Evolutionary conservation across 2,329 filamentous ascomycete genomes (phyloP), one percentile per base, ranked within the genome.

Genomic region (Claviceps arundinis): DNA sequence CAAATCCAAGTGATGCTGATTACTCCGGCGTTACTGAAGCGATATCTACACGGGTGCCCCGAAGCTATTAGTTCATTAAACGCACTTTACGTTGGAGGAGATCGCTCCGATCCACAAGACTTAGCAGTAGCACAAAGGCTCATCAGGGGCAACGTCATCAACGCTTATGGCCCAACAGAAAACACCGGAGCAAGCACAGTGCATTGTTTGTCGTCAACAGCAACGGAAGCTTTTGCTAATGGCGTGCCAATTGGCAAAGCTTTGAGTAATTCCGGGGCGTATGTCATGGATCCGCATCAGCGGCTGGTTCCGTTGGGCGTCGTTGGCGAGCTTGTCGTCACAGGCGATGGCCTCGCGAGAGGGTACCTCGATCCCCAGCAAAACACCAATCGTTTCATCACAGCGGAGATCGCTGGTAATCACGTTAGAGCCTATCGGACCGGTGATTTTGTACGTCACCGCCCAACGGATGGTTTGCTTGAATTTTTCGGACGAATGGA

Each of bases 401-500:
- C 49, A 1, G 38, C 59, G 9, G 26, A 45, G 1, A 51, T 61
- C 5, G 46, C 45, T 6, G 51, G 42, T 1, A 26, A 50, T 5
- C 4, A 3, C 2, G 41, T 57, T 1, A 30, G 54, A 7, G 61
- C 58, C 0, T 65, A 65, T 42, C 52, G 58, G 1, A 66, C 62
- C 0, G 63, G 63, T 1, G 64, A 66, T 26, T 51, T 51, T 26
- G 60, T 56, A 9, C 59, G 63, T 1, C 59, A 54, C 37, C 50
- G 60, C 0, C 56, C 56, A 0, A 24, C n/a, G 0, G 60, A 64
- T 47, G 58, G 59, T 1, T 43, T 55, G 2, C 37, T 65, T 2
- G 62, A 63, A 42, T 64, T 62, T 48, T 53, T 65, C 1, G 60
- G 60, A 1, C 60, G 64, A 13, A 58, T 60, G 2, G 63, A 66